Conservation (phyloP, 768 basidiomycete genomes). For the Panus rudis region DNA sequence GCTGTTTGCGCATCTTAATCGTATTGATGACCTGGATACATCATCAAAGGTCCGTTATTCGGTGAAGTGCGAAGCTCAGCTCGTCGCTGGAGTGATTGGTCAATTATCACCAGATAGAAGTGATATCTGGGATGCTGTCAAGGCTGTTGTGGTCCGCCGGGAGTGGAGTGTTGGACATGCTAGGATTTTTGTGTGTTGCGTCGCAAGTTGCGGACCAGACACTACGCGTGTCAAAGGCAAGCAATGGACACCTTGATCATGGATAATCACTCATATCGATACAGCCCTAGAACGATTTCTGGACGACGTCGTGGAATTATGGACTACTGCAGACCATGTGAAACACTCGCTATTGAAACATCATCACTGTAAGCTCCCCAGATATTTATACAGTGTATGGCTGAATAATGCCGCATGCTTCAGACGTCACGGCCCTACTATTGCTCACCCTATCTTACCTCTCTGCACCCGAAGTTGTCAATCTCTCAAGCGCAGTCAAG, state of each 20-base stretch:
- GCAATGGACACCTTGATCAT: too few relatives aligned
- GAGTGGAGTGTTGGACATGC: conserved; percentile 55
- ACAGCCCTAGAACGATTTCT: conserved; percentile 44
- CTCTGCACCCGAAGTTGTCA: conserved; percentile 25
- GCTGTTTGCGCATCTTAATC: conserved; percentile 43
- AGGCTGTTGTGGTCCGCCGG: conserved; percentile 44
- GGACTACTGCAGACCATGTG: conserved; percentile 75
- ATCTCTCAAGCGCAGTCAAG: conserved; percentile 33
- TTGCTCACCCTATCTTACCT: conserved; percentile 60
- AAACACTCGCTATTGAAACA: conserved; percentile 68
- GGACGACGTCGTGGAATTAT: conserved; percentile 46
- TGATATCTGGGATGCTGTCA: conserved; percentile 46
- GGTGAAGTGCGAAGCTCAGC: conserved; percentile 45
- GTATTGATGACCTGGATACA: conserved; percentile 23
- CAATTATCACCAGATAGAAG: conserved; percentile 30
- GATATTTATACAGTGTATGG: background rate
- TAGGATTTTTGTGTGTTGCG: conserved; percentile 67
- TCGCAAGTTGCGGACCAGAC: conserved; percentile 36
- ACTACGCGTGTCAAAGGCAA: too few relatives aligned
- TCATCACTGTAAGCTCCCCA: conserved; percentile 59
- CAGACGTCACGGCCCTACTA: conserved; percentile 71
- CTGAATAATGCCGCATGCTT: background rate
- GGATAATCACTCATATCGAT: too few relatives aligned
- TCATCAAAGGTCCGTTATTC: conserved; percentile 30
- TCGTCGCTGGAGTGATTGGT: conserved; percentile 54